Evolutionary conservation across 2,329 filamentous ascomycete genomes (phyloP).

Genomic region (Ophiosphaerella korrae): DNA sequence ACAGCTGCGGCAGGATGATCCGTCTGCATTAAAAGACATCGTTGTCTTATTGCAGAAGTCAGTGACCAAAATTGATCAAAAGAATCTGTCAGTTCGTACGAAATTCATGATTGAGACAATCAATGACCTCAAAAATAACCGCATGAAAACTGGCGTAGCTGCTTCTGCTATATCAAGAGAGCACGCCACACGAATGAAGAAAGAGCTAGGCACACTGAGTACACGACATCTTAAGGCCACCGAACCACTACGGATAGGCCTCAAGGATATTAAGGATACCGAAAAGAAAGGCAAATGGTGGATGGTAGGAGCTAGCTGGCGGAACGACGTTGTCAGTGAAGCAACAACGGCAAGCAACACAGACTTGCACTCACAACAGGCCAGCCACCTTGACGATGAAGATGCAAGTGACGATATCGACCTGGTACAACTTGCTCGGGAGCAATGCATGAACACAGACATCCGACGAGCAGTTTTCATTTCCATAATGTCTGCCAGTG

Average conservation of each 20-base stretch:
- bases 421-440: constrained; percentile 72
- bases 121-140: constrained; percentile 92
- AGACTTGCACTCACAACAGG: constrained; percentile 24
- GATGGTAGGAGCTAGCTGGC: constrained; percentile 95
- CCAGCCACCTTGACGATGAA: constrained; percentile 12
- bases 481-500: constrained; percentile 81
- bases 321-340: constrained; percentile 48
- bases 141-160: constrained; percentile 74
- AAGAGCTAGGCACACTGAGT: constrained; percentile 80
- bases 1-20: constrained; percentile 86
- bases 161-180: constrained; percentile 77
- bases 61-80: constrained; percentile 69
- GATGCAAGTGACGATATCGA: constrained; percentile 59
- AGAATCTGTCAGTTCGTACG: constrained; percentile 80
- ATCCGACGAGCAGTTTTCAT: constrained; percentile 91
- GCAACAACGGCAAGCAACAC: constrained; percentile 42
- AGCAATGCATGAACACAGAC: constrained; percentile 85
- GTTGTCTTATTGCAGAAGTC: constrained; percentile 77
- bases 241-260: constrained; percentile 80
- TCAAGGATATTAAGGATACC: constrained; percentile 80
- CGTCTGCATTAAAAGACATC: constrained; percentile 86
- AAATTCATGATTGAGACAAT: constrained; percentile 99
- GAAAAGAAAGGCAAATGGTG: constrained; percentile 97
- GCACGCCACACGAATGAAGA: constrained; percentile 87
- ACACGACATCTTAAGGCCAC: constrained; percentile 69